A percentile compares a stretch with the other conserved stretches of the same genome.
These are phyloP conservation scores for Phalaenopsis hybrid DNA, from an alignment of 116 monocot species.

Conservation along the genomic window DNA sequence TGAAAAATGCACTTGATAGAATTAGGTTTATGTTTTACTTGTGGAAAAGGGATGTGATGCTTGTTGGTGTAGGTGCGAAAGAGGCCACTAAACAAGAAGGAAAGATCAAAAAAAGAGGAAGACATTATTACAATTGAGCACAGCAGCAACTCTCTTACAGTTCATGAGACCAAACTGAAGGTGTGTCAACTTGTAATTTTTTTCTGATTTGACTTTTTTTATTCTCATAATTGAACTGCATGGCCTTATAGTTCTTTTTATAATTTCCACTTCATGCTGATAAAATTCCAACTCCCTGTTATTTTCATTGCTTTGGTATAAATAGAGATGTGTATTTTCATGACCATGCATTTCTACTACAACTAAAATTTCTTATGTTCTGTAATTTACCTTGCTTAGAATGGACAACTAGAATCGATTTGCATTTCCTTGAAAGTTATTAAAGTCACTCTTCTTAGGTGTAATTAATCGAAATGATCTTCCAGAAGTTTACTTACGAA, in stretches of 20 bases:
- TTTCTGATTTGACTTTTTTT: not conserved
- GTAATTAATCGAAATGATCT: not conserved
- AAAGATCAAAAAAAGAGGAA: conserved; percentile 87
- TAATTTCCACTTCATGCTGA: not conserved
- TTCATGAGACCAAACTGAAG: conserved; percentile 96
- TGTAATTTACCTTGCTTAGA: not conserved
- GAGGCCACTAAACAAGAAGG: conserved; percentile 93
- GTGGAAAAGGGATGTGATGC: not conserved
- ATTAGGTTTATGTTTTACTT: not conserved
- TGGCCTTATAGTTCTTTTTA: not conserved
- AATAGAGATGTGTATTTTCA: no score
- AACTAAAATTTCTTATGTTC: no score
- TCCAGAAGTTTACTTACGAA: not conserved
- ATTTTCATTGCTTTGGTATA: no score
- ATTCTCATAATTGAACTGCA: not conserved
- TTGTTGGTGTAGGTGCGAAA: conserved; percentile 68
- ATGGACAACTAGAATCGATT: not conserved
- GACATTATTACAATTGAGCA: conserved; percentile 70
- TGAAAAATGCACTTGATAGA: not conserved
- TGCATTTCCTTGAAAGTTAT: not conserved
- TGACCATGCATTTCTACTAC: no score
- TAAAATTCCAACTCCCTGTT: no score
- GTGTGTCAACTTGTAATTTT: conserved; percentile 22
- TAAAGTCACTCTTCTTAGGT: not conserved
- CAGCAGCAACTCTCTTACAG: conserved; percentile 50